Base-by-base conservation (phyloP, 305 asterid genomes). In the Andrographis paniculata region DNA sequence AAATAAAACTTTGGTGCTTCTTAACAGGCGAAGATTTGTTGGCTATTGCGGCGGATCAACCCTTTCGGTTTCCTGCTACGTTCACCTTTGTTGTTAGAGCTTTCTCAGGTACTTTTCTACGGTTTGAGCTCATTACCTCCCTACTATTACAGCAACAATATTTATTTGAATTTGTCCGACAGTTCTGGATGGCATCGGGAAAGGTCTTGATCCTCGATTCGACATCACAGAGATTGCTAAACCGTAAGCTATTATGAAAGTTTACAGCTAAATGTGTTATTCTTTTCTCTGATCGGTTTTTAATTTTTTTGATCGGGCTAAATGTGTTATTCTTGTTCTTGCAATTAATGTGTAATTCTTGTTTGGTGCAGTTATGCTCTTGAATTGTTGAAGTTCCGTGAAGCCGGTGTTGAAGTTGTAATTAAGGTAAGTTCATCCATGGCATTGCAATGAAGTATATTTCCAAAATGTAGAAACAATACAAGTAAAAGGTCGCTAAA, bases 161-260 rank as follows among this genome's bases (percentile, higher is more conserved):
- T 48, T 48, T 33, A 56, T 59, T 46, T 67, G 10, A 52, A 42
- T 54, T 11, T 31, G 52, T 27, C 54, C 10, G 48, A 10, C 71
- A 89, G 98, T 91, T 60, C 74, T 91, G 78, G 98, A 91, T 71
- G 98, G 96, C 65, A 91, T 91, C 27, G 98, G 96, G 35, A 91
- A 91, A 72, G 96, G 98, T 59, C 98, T 91, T 9, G 96, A 91
- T 70, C 82, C 98, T 68, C 95, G 95, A 59, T 91, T 91, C 67
- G 98, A 86, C 62, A 91, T 91, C 72, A 82, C 96, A n/a, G 98
- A 91, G 78, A 91, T 91, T 50, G 94, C 98, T 51, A 86, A 82
- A 66, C 98, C 98, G 98, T 91, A 70, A 80, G 95, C 60, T 51
- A 24, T 45, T 46, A 40, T 8, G 14, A 31, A 10, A 1, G 1